A percentile compares a stretch with the other conserved stretches of the same genome.
phyloP scores from a whole-genome alignment of 768 basidiomycete species.

The Sarcodon aspratus region DNA sequence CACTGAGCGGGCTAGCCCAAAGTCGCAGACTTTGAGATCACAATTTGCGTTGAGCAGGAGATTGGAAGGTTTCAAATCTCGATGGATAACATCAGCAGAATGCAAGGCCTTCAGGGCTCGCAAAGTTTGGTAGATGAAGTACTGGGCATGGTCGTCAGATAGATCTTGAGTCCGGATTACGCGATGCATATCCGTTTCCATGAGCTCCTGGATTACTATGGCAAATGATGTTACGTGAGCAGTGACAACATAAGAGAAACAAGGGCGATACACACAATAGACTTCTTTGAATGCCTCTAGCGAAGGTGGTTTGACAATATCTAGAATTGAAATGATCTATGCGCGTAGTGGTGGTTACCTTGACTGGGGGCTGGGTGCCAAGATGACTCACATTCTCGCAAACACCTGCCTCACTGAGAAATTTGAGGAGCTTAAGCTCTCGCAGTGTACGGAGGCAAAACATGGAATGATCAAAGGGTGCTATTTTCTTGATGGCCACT shows the following conservation, averaged over 20 bases:
- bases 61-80: slow-evolving; percentile 96
- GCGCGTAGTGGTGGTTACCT: neutral
- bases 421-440: slow-evolving; percentile 59
- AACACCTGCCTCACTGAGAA: slow-evolving; percentile 78
- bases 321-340: slow-evolving; percentile 83
- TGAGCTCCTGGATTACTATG: slow-evolving; percentile 59
- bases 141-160: slow-evolving; percentile 91
- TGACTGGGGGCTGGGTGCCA: neutral
- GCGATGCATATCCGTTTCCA: slow-evolving; percentile 96
- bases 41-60: slow-evolving; percentile 96
- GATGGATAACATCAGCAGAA: slow-evolving; percentile 91
- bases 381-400: slow-evolving; percentile 61
- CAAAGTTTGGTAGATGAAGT: slow-evolving; percentile 90
- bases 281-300: slow-evolving; percentile 84
- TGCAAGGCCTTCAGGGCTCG: slow-evolving; percentile 94
- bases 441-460: slow-evolving; percentile 62
- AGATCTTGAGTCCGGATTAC: slow-evolving; percentile 93
- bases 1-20: slow-evolving; percentile 87
- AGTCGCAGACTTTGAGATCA: slow-evolving; percentile 92
- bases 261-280: slow-evolving; percentile 31
- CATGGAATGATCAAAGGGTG: slow-evolving; percentile 92
- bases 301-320: slow-evolving; percentile 75
- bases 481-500: slow-evolving; percentile 95
- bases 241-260: neutral
- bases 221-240: neutral